Conservation (phyloP, 2,329 filamentous ascomycete genomes). For the Nemania bipapillata region DNA sequence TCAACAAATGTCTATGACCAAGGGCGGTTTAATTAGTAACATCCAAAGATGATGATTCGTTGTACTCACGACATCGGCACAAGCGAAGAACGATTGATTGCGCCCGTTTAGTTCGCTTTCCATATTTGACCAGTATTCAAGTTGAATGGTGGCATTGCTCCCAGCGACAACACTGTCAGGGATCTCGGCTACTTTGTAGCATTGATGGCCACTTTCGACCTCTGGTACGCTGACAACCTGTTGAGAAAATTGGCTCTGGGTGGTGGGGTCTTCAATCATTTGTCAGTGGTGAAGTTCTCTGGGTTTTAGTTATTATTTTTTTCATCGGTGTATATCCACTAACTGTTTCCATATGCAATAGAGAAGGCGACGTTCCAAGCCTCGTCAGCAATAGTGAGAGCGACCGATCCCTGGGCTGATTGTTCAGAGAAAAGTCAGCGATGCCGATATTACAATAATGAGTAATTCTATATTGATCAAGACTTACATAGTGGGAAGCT, state of each 20-base stretch:
- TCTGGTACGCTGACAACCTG: constrained; percentile 49
- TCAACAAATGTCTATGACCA: constrained; percentile 52
- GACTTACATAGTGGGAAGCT: constrained; percentile 61
- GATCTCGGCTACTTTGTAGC: constrained; percentile 50
- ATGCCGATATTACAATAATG: background rate
- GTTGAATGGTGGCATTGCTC: constrained; percentile 53
- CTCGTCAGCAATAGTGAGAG: constrained; percentile 63
- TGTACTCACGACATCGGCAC: constrained; percentile 54
- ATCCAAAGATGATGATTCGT: background rate
- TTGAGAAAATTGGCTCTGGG: constrained; percentile 50
- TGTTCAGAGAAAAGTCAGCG: background rate
- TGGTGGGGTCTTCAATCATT: constrained; percentile 44
- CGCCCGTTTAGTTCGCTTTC: constrained; percentile 49
- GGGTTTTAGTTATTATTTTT: too few species aligned
- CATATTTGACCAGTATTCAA: constrained; percentile 52
- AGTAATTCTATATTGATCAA: background rate
- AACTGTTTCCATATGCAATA: constrained; percentile 60
- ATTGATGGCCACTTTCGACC: constrained; percentile 54
- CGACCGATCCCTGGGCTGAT: constrained; percentile 61
- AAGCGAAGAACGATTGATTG: constrained; percentile 55
- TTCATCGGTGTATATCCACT: constrained; percentile 30
- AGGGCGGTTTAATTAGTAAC: background rate
- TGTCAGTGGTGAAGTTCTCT: background rate
- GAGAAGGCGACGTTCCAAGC: constrained; percentile 62
- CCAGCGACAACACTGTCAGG: constrained; percentile 47